Evolutionary conservation across 116 monocot genomes (phyloP), one percentile per base, ranked within the genome.

Genomic region (Trichopus zeylanicus): DNA sequence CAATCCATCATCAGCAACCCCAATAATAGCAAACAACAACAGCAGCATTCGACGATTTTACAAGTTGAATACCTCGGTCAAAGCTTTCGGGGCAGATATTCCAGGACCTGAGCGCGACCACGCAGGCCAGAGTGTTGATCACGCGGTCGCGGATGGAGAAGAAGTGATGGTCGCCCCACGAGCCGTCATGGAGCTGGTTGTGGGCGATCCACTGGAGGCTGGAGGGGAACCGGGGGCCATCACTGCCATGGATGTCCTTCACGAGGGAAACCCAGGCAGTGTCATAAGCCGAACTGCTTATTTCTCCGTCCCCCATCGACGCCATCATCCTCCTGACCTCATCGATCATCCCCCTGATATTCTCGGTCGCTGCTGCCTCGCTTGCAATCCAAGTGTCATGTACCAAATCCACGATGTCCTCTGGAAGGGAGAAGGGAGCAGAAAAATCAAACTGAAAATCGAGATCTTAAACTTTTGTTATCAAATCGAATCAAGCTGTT

Each of bases 201-300:
- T 70, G 62, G 48, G 65, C 55, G 54, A 98, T 88, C 98, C 98
- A 98, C 25, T 66, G 67, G 5, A 98, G 78, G 62, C 82, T 74
- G 1, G 82, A 75, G 0, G 92, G 92, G 63, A 98, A 98, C 30
- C 78, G 91, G 10, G 98, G 85, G 23, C 70, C 73, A 29, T 31
- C 60, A 13, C 26, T 55, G 21, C 75, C 82, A 10, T 76, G 13
- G 31, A 71, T 16, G 19, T 68, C 63, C 6, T 61, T 51, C 24
- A 98, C 75, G 28, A 98, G 48, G 26, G 98, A 88, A 7, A 91
- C 82, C 98, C 98, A 98, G 3, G 98, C 98, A 0, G 98, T 91
- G 62, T 98, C 98, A 26, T 98, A 98, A 6, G 98, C 73, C 15
- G 98, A 98, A 18, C 56, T 46, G 63, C 59, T 85, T 55, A 91